Base-by-base conservation (phyloP, 805 yeast genomes). In the Torulaspora franciscae region DNA sequence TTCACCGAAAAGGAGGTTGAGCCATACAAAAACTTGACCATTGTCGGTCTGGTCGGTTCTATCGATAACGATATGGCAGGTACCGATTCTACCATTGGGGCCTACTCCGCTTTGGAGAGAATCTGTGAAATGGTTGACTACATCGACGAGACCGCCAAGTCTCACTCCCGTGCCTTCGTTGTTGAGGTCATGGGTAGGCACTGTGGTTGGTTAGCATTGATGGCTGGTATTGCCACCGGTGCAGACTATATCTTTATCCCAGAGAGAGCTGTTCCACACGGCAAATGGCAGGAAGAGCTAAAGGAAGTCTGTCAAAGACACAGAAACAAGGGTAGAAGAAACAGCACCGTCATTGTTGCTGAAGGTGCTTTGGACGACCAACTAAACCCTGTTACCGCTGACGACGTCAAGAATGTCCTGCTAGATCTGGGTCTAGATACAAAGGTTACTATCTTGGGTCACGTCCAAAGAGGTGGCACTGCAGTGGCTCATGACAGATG, bases 161-260 rank as follows among this genome's bases (percentile, higher is more conserved):
- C 98, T 2, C 99, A 93, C 67, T 87, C 96, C 10, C 80, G 99
- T 61, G 99, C 99, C 6, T 93, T 93, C 65, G 96, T 93, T 35
- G 85, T 93, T 48, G 99, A 93, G 66, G 99, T 93, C 32, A 93
- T 93, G 99, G 99, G 99, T 50, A 81, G 99, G 63, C 97, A 93
- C 67, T 93, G 99, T 74, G 99, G 99, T 51, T 93, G 99, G 99
- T 77, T 93, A 57, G 98, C 95, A 1, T 72, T 93, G 56, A 90
- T 89, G 93, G 95, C 99, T 3, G 99, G 98, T 61, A 83, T 91
- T 50, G 89, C 98, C 35, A 87, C 97, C 24, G 85, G 93, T 58
- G 98, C 99, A 2, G 99, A 93, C 69, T 89, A 80, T 65, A 84
- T 89, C 47, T 83, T 93, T 58, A 85, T 93, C 53, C 99, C 99